Conservation (phyloP, 2,329 filamentous ascomycete species). For the Monilinia fructigena region DNA sequence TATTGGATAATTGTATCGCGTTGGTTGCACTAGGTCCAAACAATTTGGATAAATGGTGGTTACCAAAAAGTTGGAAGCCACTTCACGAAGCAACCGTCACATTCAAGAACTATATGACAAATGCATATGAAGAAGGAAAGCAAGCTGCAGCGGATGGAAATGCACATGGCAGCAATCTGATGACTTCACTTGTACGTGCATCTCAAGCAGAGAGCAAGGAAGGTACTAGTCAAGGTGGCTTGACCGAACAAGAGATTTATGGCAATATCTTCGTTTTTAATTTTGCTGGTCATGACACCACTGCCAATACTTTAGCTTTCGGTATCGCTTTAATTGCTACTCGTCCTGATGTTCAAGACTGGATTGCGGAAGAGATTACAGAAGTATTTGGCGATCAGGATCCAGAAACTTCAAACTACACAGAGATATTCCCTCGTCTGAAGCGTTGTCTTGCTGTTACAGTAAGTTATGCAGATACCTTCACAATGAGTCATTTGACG, state of each 20-base stretch:
- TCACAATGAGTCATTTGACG: background rate
- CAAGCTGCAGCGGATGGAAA: slow-evolving; percentile 2
- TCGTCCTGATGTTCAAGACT: slow-evolving; percentile 15
- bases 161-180: slow-evolving; percentile 10
- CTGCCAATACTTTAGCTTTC: slow-evolving; percentile 10
- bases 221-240: slow-evolving; percentile 4
- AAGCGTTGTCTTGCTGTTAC: slow-evolving; percentile 16
- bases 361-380: slow-evolving; percentile 9
- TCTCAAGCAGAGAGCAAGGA: slow-evolving; percentile 6
- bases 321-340: background rate
- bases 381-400: slow-evolving; percentile 14
- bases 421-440: slow-evolving; percentile 3
- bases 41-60: slow-evolving; percentile 20
- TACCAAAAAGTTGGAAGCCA: slow-evolving; percentile 19
- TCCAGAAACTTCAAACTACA: slow-evolving; percentile 3
- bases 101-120: slow-evolving; percentile 19
- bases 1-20: slow-evolving; percentile 18
- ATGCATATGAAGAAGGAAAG: slow-evolving; percentile 19
- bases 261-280: slow-evolving; percentile 21
- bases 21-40: slow-evolving; percentile 15
- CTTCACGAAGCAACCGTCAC: slow-evolving; percentile 17
- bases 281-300: slow-evolving; percentile 19
- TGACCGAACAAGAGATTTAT: slow-evolving; percentile 21
- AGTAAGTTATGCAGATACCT: background rate
- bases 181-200: slow-evolving; percentile 20